Percentiles rank a stretch among this genome's conserved stretches.
Evolutionary conservation across 1,284 basidiomycete genomes (phyloP).

Genomic region (Wolfiporia cocos): DNA sequence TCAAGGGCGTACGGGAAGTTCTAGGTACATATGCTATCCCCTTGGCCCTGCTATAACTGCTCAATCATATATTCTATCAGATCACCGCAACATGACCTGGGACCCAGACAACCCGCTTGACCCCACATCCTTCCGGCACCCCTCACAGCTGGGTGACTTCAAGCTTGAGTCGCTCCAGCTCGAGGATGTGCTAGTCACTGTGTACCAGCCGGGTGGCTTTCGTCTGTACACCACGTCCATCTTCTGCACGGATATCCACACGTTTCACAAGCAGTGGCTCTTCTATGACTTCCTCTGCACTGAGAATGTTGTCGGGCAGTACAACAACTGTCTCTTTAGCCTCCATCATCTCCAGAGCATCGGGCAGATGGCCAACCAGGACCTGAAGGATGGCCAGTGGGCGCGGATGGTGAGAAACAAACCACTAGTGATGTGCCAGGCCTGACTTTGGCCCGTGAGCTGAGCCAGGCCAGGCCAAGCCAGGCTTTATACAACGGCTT

Average conservation of each 20-base stretch:
- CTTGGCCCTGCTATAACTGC: background rate
- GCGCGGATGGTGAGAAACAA: constrained; percentile 72
- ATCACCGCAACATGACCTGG: constrained; percentile 85
- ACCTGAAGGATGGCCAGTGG: constrained; percentile 80
- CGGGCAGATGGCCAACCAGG: constrained; percentile 81
- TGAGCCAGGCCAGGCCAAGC: too few relatives aligned
- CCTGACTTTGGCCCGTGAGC: too few relatives aligned
- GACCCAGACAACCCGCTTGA: constrained; percentile 76
- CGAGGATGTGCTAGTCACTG: constrained; percentile 91
- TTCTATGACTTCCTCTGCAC: constrained; percentile 92
- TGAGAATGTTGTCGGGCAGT: constrained; percentile 94
- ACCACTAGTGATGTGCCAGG: too few relatives aligned
- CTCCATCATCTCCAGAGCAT: constrained; percentile 97
- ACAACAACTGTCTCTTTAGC: constrained; percentile 97
- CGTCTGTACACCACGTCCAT: constrained; percentile 94
- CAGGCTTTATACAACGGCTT: too few relatives aligned
- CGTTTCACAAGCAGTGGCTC: constrained; percentile 90
- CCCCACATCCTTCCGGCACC: constrained; percentile 78
- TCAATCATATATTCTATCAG: constrained; percentile 44
- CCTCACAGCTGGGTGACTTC: constrained; percentile 79
- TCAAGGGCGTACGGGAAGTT: constrained; percentile 92
- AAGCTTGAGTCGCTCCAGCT: constrained; percentile 86
- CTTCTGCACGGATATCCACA: constrained; percentile 86
- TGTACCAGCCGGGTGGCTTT: constrained; percentile 92
- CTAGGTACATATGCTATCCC: constrained; percentile 53